These are phyloP conservation scores for Globisporangium cystogenes DNA, from an alignment of 352 stramenopile genomes.

Conservation along the genomic window DNA sequence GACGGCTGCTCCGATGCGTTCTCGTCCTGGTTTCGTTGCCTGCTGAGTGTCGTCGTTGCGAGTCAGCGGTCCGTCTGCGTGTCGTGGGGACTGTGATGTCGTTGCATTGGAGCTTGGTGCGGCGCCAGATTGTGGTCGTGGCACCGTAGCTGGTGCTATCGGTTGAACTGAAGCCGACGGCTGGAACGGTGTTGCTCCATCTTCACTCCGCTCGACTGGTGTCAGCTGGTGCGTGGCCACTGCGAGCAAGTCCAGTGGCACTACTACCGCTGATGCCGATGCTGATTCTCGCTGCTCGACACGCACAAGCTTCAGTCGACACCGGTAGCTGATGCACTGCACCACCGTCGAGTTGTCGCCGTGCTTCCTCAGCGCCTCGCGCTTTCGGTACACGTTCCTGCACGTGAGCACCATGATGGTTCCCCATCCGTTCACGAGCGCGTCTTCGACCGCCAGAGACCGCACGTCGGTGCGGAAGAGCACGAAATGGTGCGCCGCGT, in stretches of 20 bases:
- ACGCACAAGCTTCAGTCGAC: conserved; percentile 12
- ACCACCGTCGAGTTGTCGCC: conserved; percentile 15
- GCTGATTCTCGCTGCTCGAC: background rate
- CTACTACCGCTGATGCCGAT: background rate
- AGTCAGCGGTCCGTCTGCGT: too few species aligned
- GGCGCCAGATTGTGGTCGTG: too few species aligned
- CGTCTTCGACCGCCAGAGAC: conserved; percentile 10
- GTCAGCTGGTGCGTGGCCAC: too few species aligned
- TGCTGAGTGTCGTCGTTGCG: too few species aligned
- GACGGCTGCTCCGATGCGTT: background rate
- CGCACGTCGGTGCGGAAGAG: conserved; percentile 4
- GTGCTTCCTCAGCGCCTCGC: conserved; percentile 10
- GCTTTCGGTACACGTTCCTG: conserved; percentile 21
- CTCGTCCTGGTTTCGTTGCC: too few species aligned
- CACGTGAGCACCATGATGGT: conserved; percentile 24
- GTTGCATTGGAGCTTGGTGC: too few species aligned
- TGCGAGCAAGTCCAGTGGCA: background rate
- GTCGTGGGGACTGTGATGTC: too few species aligned
- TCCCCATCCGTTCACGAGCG: conserved; percentile 20
- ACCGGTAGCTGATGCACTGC: conserved; percentile 26
- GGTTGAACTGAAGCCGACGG: too few species aligned
- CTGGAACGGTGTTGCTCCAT: too few species aligned
- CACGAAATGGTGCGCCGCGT: conserved; percentile 2
- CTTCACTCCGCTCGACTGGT: too few species aligned
- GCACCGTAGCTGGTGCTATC: too few species aligned